Evolutionary conservation across 768 basidiomycete genomes (phyloP).

Genomic region (Boletus eberwhitei): DNA sequence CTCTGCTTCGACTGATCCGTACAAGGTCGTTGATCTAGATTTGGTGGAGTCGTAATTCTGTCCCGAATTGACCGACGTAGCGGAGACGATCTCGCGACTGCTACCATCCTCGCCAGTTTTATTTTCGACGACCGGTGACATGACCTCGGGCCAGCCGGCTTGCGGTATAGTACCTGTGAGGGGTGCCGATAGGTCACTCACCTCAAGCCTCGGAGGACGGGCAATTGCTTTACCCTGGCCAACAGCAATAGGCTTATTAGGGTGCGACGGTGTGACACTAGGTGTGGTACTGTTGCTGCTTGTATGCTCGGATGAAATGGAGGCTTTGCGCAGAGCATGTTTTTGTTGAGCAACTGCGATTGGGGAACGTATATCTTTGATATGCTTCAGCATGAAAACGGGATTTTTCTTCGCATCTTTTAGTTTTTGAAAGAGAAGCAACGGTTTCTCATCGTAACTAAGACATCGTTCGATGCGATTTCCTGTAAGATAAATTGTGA

Average conservation of each 20-base stretch:
- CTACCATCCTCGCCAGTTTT: constrained; percentile 44
- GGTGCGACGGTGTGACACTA: constrained; percentile 14
- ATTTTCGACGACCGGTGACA: constrained; percentile 56
- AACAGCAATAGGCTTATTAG: constrained; percentile 25
- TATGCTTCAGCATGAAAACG: constrained; percentile 98
- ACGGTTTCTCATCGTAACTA: constrained; percentile 96
- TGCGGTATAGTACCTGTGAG: constrained; percentile 62
- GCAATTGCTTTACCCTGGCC: constrained; percentile 36
- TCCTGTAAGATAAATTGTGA: constrained; percentile 35
- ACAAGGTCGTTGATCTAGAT: constrained; percentile 12
- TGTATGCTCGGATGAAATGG: constrained; percentile 33
- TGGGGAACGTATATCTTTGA: constrained; percentile 91
- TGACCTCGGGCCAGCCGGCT: constrained; percentile 72
- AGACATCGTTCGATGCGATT: constrained; percentile 89
- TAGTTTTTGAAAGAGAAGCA: constrained; percentile 93
- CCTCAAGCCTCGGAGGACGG: constrained; percentile 68
- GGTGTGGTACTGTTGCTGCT: constrained; percentile 19
- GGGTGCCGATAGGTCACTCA: constrained; percentile 54
- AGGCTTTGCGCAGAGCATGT: constrained; percentile 83
- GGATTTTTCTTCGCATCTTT: constrained; percentile 98
- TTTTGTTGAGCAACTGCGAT: constrained; percentile 97
- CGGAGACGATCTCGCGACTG: constrained; percentile 36
- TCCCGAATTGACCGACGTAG: constrained; percentile 33
- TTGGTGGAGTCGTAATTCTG: constrained; percentile 27
- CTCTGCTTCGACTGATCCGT: constrained; percentile 32